phyloP scores from a whole-genome alignment of 805 yeast species.

The Clavispora phyllophila region DNA sequence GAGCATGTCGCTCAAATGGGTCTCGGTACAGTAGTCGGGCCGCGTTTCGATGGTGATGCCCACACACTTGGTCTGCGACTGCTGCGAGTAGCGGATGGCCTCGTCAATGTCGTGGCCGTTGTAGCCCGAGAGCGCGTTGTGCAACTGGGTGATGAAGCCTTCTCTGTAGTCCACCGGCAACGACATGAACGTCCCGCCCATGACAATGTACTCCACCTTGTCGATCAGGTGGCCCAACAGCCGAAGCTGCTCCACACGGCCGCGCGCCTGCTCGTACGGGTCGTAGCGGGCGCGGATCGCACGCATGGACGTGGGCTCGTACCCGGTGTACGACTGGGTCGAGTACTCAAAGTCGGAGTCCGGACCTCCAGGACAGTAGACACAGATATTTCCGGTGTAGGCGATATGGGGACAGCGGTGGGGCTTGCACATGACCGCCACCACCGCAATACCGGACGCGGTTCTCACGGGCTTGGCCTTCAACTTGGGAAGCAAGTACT shows the following conservation, averaged over 20 bases:
- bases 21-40: slow-evolving; percentile 96
- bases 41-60: slow-evolving; percentile 98
- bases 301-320: slow-evolving; percentile 98
- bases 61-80: slow-evolving; percentile 92
- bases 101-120: slow-evolving; percentile 85
- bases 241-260: slow-evolving; percentile 91
- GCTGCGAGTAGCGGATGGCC: slow-evolving; percentile 86
- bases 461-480: slow-evolving; percentile 99
- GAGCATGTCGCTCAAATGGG: slow-evolving; percentile 93
- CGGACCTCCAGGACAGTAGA: slow-evolving; percentile 98
- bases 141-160: slow-evolving; percentile 79
- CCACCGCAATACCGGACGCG: slow-evolving; percentile 98
- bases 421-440: slow-evolving; percentile 99
- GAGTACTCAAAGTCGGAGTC: slow-evolving; percentile 97
- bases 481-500: slow-evolving; percentile 83
- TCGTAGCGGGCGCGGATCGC: slow-evolving; percentile 98
- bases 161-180: slow-evolving; percentile 87
- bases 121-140: slow-evolving; percentile 92
- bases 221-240: slow-evolving; percentile 95
- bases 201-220: slow-evolving; percentile 93
- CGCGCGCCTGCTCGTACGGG: slow-evolving; percentile 97
- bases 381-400: slow-evolving; percentile 97
- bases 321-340: slow-evolving; percentile 96
- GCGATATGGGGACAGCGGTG: slow-evolving; percentile 99
- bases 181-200: slow-evolving; percentile 99